Conservation (phyloP, 768 basidiomycete genomes). For the Solioccasus polychromus region DNA sequence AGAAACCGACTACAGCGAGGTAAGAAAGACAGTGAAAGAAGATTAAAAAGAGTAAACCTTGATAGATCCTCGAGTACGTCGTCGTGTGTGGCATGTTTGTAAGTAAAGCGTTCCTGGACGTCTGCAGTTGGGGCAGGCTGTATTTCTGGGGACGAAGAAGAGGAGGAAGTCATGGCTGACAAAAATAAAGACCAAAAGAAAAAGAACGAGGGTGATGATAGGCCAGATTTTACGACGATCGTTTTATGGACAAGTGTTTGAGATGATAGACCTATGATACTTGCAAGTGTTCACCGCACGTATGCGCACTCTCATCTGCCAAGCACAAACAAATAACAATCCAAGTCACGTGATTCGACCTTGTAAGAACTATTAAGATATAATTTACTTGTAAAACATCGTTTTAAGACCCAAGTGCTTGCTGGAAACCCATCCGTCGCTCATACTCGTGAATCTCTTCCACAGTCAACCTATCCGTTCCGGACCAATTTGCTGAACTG, state of each 20-base stretch:
- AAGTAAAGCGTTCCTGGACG: constrained; percentile 43
- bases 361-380: not conserved
- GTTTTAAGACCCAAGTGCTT: constrained; percentile 20
- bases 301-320: constrained; percentile 13
- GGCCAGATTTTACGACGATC: constrained; percentile 29
- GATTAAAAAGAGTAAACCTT: constrained; percentile 49
- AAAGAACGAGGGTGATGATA: constrained; percentile 29
- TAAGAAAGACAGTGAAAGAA: constrained; percentile 12
- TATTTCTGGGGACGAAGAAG: constrained; percentile 77
- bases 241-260: constrained; percentile 31
- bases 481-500: constrained; percentile 95
- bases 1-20: constrained; percentile 76
- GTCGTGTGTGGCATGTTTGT: constrained; percentile 74
- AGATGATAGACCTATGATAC: constrained; percentile 26
- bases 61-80: constrained; percentile 91
- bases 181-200: constrained; percentile 26
- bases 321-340: constrained; percentile 24
- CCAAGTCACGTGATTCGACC: constrained; percentile 22
- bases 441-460: constrained; percentile 89
- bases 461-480: constrained; percentile 80
- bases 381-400: too few species aligned
- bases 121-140: constrained; percentile 43
- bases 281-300: constrained; percentile 21
- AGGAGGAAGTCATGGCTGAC: constrained; percentile 66
- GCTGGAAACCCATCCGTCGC: constrained; percentile 81